Percentiles rank a stretch among this genome's conserved stretches.
Conservation (phyloP, 2,329 filamentous ascomycete species). For the Parascedosporium putredinis region DNA sequence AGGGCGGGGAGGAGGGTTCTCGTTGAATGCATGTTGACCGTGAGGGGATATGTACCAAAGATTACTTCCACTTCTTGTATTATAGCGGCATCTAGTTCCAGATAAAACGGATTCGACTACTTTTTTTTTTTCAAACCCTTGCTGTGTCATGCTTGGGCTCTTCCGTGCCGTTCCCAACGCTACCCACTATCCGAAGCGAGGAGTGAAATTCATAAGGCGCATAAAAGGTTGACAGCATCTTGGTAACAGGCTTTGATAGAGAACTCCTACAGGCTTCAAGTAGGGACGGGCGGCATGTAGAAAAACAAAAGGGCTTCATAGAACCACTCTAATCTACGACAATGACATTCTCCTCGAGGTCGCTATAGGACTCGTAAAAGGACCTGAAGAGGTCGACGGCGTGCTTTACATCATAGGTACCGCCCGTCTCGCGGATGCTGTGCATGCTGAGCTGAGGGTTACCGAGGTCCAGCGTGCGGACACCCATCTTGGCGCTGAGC, state of each 20-base stretch:
- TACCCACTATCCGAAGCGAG: too few relatives aligned
- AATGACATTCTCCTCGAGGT: slow-evolving; percentile 71
- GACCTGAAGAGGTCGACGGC: slow-evolving; percentile 76
- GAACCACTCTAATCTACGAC: slow-evolving; percentile 56
- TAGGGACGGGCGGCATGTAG: too few relatives aligned
- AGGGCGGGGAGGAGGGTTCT: not conserved
- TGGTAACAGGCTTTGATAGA: not conserved
- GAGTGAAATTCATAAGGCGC: too few relatives aligned
- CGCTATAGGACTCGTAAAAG: slow-evolving; percentile 80
- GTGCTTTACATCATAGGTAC: slow-evolving; percentile 77
- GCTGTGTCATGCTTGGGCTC: too few relatives aligned
- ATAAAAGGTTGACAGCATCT: too few relatives aligned
- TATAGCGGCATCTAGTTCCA: not conserved
- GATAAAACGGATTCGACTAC: not conserved
- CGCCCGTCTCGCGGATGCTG: slow-evolving; percentile 87
- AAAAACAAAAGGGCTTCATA: too few relatives aligned
- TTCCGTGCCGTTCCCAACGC: too few relatives aligned
- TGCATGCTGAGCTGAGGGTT: slow-evolving; percentile 97
- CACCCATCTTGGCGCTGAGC: slow-evolving; percentile 75
- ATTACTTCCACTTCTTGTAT: not conserved
- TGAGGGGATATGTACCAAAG: not conserved
- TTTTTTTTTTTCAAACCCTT: too few relatives aligned
- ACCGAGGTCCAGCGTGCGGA: slow-evolving; percentile 81
- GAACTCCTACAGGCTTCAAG: too few relatives aligned
- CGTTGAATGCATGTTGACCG: too few relatives aligned